Evolutionary conservation across 2,329 filamentous ascomycete genomes (phyloP).

Genomic region (Phaeosphaeria sp.): DNA sequence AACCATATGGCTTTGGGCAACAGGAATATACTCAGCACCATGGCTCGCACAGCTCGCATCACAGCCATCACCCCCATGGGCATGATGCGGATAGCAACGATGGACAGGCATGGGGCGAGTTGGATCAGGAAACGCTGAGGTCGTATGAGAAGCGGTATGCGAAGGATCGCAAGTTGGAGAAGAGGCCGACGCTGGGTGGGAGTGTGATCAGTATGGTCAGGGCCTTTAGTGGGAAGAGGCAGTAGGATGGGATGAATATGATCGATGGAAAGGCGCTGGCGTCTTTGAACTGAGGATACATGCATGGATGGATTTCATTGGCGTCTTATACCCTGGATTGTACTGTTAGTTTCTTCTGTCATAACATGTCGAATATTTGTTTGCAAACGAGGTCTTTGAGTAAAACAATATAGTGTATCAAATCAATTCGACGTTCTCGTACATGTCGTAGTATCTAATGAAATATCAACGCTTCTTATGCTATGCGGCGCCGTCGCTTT

Average conservation of each 20-base stretch:
- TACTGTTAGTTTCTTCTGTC: background rate
- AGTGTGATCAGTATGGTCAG: constrained; percentile 27
- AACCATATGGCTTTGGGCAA: background rate
- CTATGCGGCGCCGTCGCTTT: background rate
- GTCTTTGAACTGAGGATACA: background rate
- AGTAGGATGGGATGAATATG: background rate
- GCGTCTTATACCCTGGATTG: constrained; percentile 1
- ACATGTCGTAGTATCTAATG: background rate
- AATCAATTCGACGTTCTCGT: background rate
- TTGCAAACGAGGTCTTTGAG: background rate
- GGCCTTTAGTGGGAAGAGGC: constrained; percentile 13
- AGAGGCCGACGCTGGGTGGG: constrained; percentile 36
- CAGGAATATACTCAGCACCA: constrained; percentile 10
- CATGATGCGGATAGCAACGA: constrained; percentile 13
- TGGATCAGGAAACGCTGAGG: constrained; percentile 20
- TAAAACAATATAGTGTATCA: background rate
- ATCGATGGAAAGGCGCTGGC: background rate
- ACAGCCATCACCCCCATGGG: constrained; percentile 10
- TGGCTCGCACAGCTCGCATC: constrained; percentile 4
- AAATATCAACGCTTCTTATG: background rate
- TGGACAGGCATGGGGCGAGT: constrained; percentile 9
- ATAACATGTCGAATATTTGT: background rate
- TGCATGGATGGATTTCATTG: constrained; percentile 1
- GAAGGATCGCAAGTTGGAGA: constrained; percentile 24
- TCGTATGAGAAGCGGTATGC: constrained; percentile 23